phyloP scores from a whole-genome alignment of 805 yeast species.

The Hanseniaspora lachancei region DNA sequence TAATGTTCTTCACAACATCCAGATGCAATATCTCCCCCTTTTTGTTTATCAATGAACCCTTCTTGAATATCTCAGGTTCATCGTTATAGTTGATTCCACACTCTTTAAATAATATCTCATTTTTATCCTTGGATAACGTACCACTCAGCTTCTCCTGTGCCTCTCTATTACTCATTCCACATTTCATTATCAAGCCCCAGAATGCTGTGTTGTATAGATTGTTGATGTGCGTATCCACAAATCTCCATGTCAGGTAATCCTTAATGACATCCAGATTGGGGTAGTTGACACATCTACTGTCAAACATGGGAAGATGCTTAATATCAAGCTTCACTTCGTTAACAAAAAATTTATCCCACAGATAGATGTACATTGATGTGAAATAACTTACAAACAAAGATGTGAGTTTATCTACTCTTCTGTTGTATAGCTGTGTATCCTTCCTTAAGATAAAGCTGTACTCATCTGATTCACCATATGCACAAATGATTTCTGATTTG shows the following conservation, averaged over 20 bases:
- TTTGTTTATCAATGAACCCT: constrained; percentile 51
- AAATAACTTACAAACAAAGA: constrained; percentile 73
- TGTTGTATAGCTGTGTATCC: constrained; percentile 57
- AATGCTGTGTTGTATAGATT: constrained; percentile 86
- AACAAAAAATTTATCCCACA: constrained; percentile 48
- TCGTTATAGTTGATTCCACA: constrained; percentile 82
- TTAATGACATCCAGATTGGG: constrained; percentile 50
- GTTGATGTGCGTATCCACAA: constrained; percentile 91
- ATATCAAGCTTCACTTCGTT: constrained; percentile 32
- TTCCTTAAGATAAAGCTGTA: constrained; percentile 65
- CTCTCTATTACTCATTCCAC: constrained; percentile 59
- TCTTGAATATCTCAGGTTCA: constrained; percentile 76
- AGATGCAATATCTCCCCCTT: constrained; percentile 37
- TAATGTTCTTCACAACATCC: constrained; percentile 30
- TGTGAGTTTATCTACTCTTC: constrained; percentile 68
- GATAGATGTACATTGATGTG: constrained; percentile 57
- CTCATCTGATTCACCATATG: constrained; percentile 94
- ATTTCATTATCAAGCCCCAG: constrained; percentile 67
- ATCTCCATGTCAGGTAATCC: constrained; percentile 90
- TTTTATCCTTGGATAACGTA: constrained; percentile 70
- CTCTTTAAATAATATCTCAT: constrained; percentile 66
- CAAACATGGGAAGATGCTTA: constrained; percentile 69
- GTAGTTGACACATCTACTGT: constrained; percentile 77
- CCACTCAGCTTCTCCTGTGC: constrained; percentile 71
- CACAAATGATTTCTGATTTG: constrained; percentile 57